A percentile compares a stretch with the other conserved stretches of the same genome.
phyloP scores from a whole-genome alignment of 371 early-diverging fungal species.

The Cokeromyces recurvatus region DNA sequence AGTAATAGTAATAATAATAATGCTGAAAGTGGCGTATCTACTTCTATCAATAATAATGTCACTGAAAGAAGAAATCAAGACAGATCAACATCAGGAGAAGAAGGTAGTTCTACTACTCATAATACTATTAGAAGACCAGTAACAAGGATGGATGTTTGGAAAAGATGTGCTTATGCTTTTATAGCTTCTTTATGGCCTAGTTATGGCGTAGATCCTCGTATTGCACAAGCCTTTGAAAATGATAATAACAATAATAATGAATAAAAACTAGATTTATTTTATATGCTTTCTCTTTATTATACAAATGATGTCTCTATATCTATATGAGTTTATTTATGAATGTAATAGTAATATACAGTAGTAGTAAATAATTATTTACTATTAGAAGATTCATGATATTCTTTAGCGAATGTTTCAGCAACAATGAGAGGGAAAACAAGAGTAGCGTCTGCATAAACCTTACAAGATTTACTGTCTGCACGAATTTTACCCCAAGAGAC shows the following conservation, averaged over 20 bases:
- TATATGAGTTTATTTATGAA: no score
- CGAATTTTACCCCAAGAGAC: conserved; percentile 99
- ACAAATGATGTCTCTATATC: no score
- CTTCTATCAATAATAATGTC: no score
- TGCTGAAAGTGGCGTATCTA: background rate
- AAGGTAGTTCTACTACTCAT: no score
- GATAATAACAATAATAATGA: conserved; percentile 14
- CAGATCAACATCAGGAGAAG: background rate
- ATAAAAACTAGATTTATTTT: no score
- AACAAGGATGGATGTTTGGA: conserved; percentile 12
- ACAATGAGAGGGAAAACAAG: conserved; percentile 95
- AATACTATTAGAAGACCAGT: no score
- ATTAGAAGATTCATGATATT: conserved; percentile 15
- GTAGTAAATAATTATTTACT: no score
- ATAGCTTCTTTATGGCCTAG: conserved; percentile 43
- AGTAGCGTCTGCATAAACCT: conserved; percentile 95
- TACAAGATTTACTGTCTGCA: conserved; percentile 82
- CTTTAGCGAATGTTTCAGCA: conserved; percentile 89
- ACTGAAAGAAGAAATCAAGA: background rate
- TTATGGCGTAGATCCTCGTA: conserved; percentile 35
- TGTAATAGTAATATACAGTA: no score
- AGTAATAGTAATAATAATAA: background rate
- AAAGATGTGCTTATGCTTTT: conserved; percentile 36
- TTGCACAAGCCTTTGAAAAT: conserved; percentile 41
- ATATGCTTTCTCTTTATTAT: no score